Evolutionary conservation across 495 filamentous ascomycete species (phyloP).

Genomic region (Xanthoparmelia taractica): DNA sequence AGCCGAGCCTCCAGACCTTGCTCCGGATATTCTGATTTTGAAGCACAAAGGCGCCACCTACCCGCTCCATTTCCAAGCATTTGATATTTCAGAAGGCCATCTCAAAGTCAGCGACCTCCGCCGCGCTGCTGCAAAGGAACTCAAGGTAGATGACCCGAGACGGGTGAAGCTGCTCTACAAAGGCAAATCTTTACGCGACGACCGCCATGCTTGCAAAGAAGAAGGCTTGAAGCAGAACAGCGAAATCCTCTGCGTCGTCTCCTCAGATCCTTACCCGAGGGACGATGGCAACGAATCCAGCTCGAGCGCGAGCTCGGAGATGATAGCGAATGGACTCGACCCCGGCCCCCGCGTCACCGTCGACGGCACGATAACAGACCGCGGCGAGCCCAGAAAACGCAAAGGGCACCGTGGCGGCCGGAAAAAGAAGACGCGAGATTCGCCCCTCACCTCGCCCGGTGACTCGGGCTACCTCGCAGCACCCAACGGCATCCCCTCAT

Average conservation of each 20-base stretch:
- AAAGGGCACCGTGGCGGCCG: constrained; percentile 25
- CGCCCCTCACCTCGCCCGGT: constrained; percentile 16
- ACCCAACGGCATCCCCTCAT: constrained; percentile 15
- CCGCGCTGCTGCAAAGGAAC: constrained; percentile 53
- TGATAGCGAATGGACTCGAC: constrained; percentile 35
- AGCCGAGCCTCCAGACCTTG: constrained; percentile 36
- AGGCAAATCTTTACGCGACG: constrained; percentile 65
- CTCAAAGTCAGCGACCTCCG: constrained; percentile 62
- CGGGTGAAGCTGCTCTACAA: constrained; percentile 74
- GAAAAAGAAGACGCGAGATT: constrained; percentile 33
- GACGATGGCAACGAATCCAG: constrained; percentile 42
- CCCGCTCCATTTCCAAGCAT: constrained; percentile 70
- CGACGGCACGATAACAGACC: constrained; percentile 20
- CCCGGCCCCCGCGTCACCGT: constrained; percentile 26
- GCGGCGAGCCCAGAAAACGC: constrained; percentile 20
- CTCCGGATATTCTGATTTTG: constrained; percentile 72
- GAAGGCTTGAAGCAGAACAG: constrained; percentile 75
- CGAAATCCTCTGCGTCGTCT: constrained; percentile 62
- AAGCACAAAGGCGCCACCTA: constrained; percentile 64
- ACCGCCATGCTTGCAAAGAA: constrained; percentile 53
- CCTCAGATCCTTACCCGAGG: constrained; percentile 25
- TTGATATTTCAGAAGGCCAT: constrained; percentile 70
- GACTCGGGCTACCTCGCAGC: constrained; percentile 26
- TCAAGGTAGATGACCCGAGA: constrained; percentile 52
- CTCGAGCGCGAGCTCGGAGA: constrained; percentile 42